These are phyloP conservation scores for Sugiyamaella americana DNA, from an alignment of 805 yeast species.

Conservation along the genomic window DNA sequence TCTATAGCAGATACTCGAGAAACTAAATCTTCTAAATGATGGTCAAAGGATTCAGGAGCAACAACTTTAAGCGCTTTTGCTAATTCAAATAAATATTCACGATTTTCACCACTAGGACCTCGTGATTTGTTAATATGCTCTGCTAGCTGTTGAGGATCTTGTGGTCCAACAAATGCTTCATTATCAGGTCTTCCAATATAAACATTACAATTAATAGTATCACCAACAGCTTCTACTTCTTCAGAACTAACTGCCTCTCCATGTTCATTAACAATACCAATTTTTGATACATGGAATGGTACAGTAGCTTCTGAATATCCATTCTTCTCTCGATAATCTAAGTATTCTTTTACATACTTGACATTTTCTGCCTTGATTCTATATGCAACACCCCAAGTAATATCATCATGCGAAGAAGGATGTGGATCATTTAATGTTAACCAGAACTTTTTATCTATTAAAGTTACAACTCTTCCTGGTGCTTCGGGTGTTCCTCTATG, in stretches of 20 bases:
- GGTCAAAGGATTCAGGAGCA: slow-evolving; percentile 36
- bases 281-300: slow-evolving; percentile 47
- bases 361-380: slow-evolving; percentile 64
- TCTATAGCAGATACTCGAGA: background rate
- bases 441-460: slow-evolving; percentile 51
- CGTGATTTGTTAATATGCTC: slow-evolving; percentile 44
- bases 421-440: slow-evolving; percentile 44
- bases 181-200: slow-evolving; percentile 82
- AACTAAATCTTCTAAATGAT: slow-evolving; percentile 38
- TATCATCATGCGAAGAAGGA: slow-evolving; percentile 31
- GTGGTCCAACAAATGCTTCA: slow-evolving; percentile 82
- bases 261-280: slow-evolving; percentile 13
- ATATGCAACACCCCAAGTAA: slow-evolving; percentile 76
- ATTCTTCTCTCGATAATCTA: slow-evolving; percentile 81
- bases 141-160: slow-evolving; percentile 54
- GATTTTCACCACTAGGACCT: slow-evolving; percentile 82
- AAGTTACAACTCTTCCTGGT: slow-evolving; percentile 89
- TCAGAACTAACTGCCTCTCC: slow-evolving; percentile 2
- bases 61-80: slow-evolving; percentile 43
- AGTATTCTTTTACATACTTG: slow-evolving; percentile 53
- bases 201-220: slow-evolving; percentile 49
- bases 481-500: slow-evolving; percentile 80
- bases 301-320: slow-evolving; percentile 73
- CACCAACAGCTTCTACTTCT: slow-evolving; percentile 3
- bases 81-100: slow-evolving; percentile 59